Evolutionary conservation across 768 basidiomycete genomes (phyloP), one percentile per base, ranked within the genome.

Genomic region (Mycena vulgaris): DNA sequence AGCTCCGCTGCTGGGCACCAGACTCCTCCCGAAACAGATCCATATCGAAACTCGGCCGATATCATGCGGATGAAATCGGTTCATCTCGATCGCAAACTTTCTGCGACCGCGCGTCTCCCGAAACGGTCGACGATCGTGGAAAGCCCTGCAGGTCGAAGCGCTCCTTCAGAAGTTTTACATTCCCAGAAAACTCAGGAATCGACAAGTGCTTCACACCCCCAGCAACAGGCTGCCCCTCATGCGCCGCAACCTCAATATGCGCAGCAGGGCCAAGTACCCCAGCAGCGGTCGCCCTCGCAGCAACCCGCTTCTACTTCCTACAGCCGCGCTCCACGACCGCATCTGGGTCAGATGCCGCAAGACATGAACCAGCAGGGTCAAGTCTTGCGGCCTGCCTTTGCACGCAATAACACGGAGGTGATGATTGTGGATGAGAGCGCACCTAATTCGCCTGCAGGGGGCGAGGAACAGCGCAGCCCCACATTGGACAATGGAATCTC

Each of bases 51-150:
- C 76, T 93, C 94, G 35, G 88, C 85, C 74, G 96, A 98, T 73
- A 95, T 97, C 79, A 95, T 97, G 89, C 89, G 95, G 39, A 93
- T 98, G 89, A 96, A 95, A 81, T 94, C 95, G 13, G 94, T 95
- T 47, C 94, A 97, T 80, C 88, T 99, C 39, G 96, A 98, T 81
- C 93, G 98, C 62, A 99, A 99, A 79, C 85, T 97, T 47, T 98
- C 96, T 33, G 94, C 97, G 56, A 97, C 95, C 2, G 95, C 98
- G 30, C 90, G 93, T 52, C 78, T 97, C 65, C 95, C 97, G 7
- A 96, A 95, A 80, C 92, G 96, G 40, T 98, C 97, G 28, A 99
- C 95, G 10, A 92, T 99, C 47, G 92, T 99, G 56, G 97, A 99
- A 80, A 95, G 94, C 75, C 98, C 98, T 47, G 88, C 95, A 14